Conservation (phyloP, 768 basidiomycete genomes). For the Collybiopsis confluens region DNA sequence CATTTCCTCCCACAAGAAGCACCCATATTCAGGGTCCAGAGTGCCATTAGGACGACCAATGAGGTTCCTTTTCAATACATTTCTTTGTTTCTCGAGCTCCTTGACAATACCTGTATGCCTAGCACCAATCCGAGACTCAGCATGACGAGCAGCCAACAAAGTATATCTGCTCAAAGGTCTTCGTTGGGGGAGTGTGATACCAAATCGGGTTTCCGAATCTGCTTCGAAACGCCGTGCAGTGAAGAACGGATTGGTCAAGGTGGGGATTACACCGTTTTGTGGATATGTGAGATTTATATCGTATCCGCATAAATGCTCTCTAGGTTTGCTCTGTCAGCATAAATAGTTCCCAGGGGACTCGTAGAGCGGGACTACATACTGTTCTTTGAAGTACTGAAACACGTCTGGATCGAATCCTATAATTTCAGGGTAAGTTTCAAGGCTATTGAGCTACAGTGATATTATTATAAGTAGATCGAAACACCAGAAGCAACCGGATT, state of each 20-base stretch:
- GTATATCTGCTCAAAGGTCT: background rate
- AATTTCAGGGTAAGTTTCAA: constrained; percentile 51
- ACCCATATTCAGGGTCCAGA: constrained; percentile 37
- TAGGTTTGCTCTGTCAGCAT: constrained; percentile 20
- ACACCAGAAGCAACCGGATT: background rate
- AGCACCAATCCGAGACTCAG: background rate
- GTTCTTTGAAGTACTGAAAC: constrained; percentile 41
- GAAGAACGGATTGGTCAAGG: constrained; percentile 37
- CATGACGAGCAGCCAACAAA: background rate
- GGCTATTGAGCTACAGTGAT: background rate
- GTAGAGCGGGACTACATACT: constrained; percentile 24
- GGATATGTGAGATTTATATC: constrained; percentile 70
- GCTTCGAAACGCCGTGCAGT: background rate
- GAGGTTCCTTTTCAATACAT: constrained; percentile 44
- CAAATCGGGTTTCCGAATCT: background rate
- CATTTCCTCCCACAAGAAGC: constrained; percentile 44
- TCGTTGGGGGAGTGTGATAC: background rate
- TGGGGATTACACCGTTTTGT: constrained; percentile 52
- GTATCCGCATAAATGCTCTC: constrained; percentile 58
- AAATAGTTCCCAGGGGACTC: constrained; percentile 1
- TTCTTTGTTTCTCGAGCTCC: constrained; percentile 15
- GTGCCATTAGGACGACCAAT: constrained; percentile 46
- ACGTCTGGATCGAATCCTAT: constrained; percentile 47
- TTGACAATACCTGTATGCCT: background rate
- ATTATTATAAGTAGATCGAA: no score